Base-by-base conservation (phyloP, 2,329 filamentous ascomycete species). In the Remersonia thermophila region DNA sequence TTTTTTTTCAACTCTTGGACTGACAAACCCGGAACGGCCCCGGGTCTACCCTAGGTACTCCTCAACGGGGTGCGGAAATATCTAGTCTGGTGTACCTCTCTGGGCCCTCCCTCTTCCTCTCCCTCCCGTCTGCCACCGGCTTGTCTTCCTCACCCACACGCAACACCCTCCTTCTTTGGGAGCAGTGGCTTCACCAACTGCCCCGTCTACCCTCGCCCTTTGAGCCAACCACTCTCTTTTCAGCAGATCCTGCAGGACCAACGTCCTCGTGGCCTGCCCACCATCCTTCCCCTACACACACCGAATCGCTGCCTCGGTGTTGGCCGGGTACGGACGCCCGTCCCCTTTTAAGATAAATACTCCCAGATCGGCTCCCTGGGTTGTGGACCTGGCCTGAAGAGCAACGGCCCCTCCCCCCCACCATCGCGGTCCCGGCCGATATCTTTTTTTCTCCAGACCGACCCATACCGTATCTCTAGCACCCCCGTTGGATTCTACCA, bases 161-260 rank as follows among this genome's bases (percentile, higher is more conserved):
- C 32, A 37, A 25, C 35, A 27, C 39, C 30, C 31, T 25, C n/a
- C 15, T 31, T 35, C 29, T 28, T 27, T 8, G 18, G 14, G 6
- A 16, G 16, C 30, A 27, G 14, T 10, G 40, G 40, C 40, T 42
- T 39, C 20, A 18, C 27, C 11, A 26, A 35, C 35, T 29, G 33
- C 31, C 33, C 33, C n/a, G n/a, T n/a, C n/a, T n/a, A 30, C 33
- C 10, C 27, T 28, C 33, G 14, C 17, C 25, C 27, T 14, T 25
- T n/a, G 30, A 29, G 20, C 20, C 20, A 29, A 26, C 32, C 36
- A 32, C 40, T 31, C 36, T 42, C 31, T 32, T 42, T 30, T n/a
- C 23, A 32, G 15, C 27, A 30, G 20, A 37, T 37, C 37, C 40
- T 34, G 26, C 40, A 32, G 26, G 30, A 27, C 33, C 31, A 25